Evolutionary conservation across 495 filamentous ascomycete genomes (phyloP).

Genomic region (Tuber brumale): DNA sequence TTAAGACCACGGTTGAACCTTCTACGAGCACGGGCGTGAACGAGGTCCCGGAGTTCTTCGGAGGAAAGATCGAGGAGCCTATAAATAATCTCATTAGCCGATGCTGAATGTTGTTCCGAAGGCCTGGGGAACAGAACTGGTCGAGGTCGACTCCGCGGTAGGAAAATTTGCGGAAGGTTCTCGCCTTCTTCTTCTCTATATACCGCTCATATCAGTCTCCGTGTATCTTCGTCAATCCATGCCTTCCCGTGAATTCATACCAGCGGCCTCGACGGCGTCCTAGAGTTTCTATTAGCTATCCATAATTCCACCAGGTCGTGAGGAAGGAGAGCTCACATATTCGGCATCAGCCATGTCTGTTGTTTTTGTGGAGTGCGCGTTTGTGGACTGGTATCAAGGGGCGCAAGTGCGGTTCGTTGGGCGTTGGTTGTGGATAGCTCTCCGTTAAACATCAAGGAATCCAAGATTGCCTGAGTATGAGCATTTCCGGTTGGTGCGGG

Average conservation of each 20-base stretch:
- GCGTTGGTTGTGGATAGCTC: conserved; percentile 23
- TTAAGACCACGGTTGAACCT: conserved; percentile 99
- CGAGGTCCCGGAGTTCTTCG: conserved; percentile 97
- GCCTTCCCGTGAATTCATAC: conserved; percentile 20
- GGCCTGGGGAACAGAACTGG: conserved; percentile 52
- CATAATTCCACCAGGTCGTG: conserved; percentile 5
- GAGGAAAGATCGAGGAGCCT: conserved; percentile 97
- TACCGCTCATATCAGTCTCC: conserved; percentile 16
- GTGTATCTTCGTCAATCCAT: background rate
- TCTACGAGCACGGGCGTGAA: conserved; percentile 95
- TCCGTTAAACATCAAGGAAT: conserved; percentile 19
- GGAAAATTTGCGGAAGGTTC: conserved; percentile 99
- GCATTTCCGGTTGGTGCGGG: conserved; percentile 8
- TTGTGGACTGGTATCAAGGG: conserved; percentile 21
- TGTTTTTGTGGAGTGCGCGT: conserved; percentile 13
- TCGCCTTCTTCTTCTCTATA: conserved; percentile 92
- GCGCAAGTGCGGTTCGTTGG: conserved; percentile 13
- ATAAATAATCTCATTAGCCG: conserved; percentile 32
- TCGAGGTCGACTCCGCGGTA: conserved; percentile 99
- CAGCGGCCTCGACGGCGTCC: conserved; percentile 42
- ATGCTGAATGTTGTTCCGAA: conserved; percentile 3
- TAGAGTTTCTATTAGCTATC: conserved; percentile 27
- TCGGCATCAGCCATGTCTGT: conserved; percentile 41
- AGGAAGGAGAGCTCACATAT: conserved; percentile 35
- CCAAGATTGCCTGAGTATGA: conserved; percentile 17